These are phyloP conservation scores for Penstemon eatonii DNA, from an alignment of 257 asterid genomes.

Conservation along the genomic window DNA sequence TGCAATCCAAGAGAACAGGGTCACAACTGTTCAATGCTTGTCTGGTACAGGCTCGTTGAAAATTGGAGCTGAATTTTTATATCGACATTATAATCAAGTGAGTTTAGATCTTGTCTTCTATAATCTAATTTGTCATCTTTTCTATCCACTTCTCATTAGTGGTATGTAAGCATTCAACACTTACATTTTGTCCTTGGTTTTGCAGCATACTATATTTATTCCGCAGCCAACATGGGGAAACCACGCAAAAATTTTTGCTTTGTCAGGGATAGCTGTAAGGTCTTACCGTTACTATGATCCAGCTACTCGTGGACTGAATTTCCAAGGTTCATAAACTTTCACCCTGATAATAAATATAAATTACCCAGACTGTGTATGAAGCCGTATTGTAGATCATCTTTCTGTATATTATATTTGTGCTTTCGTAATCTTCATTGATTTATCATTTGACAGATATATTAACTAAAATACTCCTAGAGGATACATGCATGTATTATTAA, in stretches of 20 bases:
- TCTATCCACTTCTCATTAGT: constrained; percentile 6
- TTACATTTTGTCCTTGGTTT: constrained; percentile 13
- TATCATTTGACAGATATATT: neutral
- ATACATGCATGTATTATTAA: neutral
- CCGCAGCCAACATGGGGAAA: constrained; percentile 99
- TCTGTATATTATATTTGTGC: neutral
- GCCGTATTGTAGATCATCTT: no score
- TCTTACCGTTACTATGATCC: constrained; percentile 91
- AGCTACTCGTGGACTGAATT: constrained; percentile 87
- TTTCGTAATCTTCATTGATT: neutral
- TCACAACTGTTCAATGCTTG: constrained; percentile 95
- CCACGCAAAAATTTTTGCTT: constrained; percentile 80
- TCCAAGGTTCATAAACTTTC: constrained; percentile 58
- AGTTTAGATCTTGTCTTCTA: constrained; percentile 21
- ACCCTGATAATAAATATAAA: neutral
- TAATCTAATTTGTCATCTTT: constrained; percentile 6
- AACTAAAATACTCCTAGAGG: constrained; percentile 4
- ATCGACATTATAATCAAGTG: constrained; percentile 83
- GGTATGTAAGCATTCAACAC: constrained; percentile 16
- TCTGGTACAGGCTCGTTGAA: constrained; percentile 98
- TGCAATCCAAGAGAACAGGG: constrained; percentile 87
- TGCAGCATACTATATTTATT: constrained; percentile 80
- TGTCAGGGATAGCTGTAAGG: constrained; percentile 88
- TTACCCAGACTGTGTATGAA: no score
- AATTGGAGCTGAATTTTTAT: constrained; percentile 95